Evolutionary conservation across 352 stramenopile species (phyloP).

Genomic region (Saprolegnia parasitica): DNA sequence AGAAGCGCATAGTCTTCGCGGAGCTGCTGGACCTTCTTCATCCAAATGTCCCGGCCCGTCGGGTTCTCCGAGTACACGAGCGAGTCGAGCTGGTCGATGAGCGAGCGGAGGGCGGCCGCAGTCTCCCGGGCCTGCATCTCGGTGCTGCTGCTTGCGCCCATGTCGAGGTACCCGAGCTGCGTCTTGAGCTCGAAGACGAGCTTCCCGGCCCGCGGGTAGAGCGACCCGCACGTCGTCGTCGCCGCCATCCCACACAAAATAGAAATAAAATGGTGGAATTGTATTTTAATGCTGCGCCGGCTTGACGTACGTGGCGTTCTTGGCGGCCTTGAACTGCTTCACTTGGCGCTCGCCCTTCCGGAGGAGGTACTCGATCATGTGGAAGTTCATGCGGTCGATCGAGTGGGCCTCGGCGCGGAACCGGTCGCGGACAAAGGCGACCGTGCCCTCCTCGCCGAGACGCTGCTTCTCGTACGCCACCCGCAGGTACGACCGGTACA

Average conservation of each 20-base stretch:
- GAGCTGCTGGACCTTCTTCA: constrained; percentile 73
- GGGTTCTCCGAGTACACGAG: constrained; percentile 48
- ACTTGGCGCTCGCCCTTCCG: constrained; percentile 80
- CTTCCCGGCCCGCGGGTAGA: constrained; percentile 78
- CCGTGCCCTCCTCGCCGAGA: background rate
- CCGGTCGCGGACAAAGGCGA: constrained; percentile 67
- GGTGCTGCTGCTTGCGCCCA: constrained; percentile 51
- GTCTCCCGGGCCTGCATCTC: constrained; percentile 66
- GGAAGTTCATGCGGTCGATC: constrained; percentile 69
- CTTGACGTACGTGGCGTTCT: constrained; percentile 36
- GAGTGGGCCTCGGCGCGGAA: constrained; percentile 62
- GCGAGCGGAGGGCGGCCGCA: constrained; percentile 60
- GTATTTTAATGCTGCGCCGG: background rate
- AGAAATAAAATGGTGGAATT: background rate
- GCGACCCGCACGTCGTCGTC: constrained; percentile 43
- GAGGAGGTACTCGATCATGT: constrained; percentile 78
- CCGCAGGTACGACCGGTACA: constrained; percentile 63
- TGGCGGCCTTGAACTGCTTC: constrained; percentile 71
- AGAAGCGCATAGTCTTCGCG: constrained; percentile 63
- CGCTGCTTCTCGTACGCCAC: constrained; percentile 58
- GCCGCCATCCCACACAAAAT: background rate
- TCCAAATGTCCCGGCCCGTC: constrained; percentile 64
- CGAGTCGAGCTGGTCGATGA: constrained; percentile 80
- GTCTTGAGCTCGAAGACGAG: constrained; percentile 87
- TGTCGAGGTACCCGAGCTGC: constrained; percentile 83